phyloP scores from a whole-genome alignment of 495 filamentous ascomycete species.

The Sphaerosporella brunnea region DNA sequence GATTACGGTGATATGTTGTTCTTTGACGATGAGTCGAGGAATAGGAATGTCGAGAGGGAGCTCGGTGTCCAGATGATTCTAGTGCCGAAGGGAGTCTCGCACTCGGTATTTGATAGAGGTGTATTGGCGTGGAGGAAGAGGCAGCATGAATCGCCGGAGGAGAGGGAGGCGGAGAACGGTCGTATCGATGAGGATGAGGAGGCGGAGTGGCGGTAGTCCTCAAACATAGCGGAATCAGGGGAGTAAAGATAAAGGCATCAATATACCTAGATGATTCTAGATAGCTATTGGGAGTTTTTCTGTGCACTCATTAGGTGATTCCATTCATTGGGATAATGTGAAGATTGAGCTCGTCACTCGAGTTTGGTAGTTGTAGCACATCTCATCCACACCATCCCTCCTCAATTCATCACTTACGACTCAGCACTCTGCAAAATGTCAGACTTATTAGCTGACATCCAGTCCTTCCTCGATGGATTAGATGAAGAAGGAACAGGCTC shows the following conservation, averaged over 20 bases:
- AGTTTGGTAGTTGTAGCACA: no score
- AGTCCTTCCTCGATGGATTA: background rate
- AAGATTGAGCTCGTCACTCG: no score
- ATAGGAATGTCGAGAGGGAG: slow-evolving; percentile 61
- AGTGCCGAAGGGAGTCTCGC: slow-evolving; percentile 63
- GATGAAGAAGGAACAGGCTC: background rate
- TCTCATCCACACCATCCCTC: no score
- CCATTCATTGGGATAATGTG: no score
- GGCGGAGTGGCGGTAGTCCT: no score
- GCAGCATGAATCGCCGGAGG: background rate
- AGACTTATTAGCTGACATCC: background rate
- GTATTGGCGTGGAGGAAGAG: slow-evolving; percentile 63
- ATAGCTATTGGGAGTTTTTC: no score
- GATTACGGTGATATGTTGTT: slow-evolving; percentile 78
- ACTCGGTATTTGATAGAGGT: slow-evolving; percentile 60
- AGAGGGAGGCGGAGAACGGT: background rate
- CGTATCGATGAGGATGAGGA: background rate
- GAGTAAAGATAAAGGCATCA: no score
- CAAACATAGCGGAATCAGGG: no score
- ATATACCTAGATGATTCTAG: no score
- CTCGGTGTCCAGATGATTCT: slow-evolving; percentile 70
- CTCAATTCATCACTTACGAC: no score
- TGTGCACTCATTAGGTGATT: no score
- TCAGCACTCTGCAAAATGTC: background rate
- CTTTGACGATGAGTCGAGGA: slow-evolving; percentile 84